phyloP scores from a whole-genome alignment of 495 filamentous ascomycete species.

The Collariella sp. region DNA sequence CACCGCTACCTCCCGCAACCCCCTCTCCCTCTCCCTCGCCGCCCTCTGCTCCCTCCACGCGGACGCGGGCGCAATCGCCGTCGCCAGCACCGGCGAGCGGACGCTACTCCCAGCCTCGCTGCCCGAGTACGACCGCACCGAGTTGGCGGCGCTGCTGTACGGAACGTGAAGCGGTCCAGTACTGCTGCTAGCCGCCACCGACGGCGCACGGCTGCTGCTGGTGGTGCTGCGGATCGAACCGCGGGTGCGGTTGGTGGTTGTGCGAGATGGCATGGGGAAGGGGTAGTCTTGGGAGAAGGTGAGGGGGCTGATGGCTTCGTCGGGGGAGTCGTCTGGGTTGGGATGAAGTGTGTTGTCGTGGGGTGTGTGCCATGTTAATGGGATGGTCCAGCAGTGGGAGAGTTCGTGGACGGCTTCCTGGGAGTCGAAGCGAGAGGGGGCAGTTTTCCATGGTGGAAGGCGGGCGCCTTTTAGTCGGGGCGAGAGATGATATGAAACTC shows the following conservation, averaged over 20 bases:
- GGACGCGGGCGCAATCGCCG: not conserved
- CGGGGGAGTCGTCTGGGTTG: constrained; percentile 27
- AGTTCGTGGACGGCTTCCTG: constrained; percentile 48
- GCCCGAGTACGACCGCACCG: not conserved
- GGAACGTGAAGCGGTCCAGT: too few species aligned
- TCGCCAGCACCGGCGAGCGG: not conserved
- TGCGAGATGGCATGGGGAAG: constrained; percentile 30
- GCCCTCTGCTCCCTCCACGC: not conserved
- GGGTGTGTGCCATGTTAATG: constrained; percentile 36
- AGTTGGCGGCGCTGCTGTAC: constrained; percentile 15
- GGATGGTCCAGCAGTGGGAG: constrained; percentile 54
- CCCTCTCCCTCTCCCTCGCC: not conserved
- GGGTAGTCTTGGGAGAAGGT: not conserved
- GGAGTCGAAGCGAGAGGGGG: constrained; percentile 11
- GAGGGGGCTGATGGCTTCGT: constrained; percentile 13
- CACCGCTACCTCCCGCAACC: too few species aligned
- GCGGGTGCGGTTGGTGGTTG: not conserved
- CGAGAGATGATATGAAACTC: constrained; percentile 57
- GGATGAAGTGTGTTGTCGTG: constrained; percentile 11
- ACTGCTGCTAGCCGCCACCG: too few species aligned
- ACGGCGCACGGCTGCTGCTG: constrained; percentile 9
- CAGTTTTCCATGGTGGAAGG: constrained; percentile 51
- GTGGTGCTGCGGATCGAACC: constrained; percentile 19
- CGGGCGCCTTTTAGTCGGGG: constrained; percentile 46
- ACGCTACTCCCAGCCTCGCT: not conserved